Conservation (phyloP, 108 stramenopile genomes). For the Cyclotella choctawhatcheeana region DNA sequence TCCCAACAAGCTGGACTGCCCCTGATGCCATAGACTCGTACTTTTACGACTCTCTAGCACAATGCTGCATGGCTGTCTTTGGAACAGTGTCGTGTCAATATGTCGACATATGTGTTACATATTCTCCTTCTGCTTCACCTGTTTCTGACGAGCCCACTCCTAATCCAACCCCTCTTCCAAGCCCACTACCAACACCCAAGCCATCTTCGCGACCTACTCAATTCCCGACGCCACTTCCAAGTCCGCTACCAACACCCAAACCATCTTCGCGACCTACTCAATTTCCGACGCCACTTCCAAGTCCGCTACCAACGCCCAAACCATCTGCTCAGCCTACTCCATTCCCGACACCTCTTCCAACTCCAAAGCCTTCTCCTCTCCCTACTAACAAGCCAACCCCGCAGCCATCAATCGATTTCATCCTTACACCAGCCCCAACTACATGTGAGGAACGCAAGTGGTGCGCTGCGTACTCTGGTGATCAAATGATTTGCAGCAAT, state of each 20-base stretch:
- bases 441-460: slow-evolving; percentile 5
- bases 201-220: no score
- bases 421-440: neutral
- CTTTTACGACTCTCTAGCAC: slow-evolving; percentile 9
- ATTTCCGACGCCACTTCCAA: no score
- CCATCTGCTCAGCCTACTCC: no score
- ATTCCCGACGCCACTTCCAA: no score
- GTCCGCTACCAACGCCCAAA: no score
- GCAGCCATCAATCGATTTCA: neutral
- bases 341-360: neutral
- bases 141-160: neutral
- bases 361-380: neutral
- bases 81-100: slow-evolving; percentile 1
- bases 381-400: neutral
- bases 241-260: no score
- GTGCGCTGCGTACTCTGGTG: neutral
- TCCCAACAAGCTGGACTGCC: neutral
- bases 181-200: no score
- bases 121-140: slow-evolving; percentile 5
- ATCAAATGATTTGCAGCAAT: neutral
- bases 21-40: slow-evolving; percentile 3
- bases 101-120: slow-evolving; percentile 2
- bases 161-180: no score
- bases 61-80: slow-evolving; percentile 6
- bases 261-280: no score